These are phyloP conservation scores for Huntiella bhutanensis DNA, from an alignment of 2,329 filamentous ascomycete genomes.

Conservation along the genomic window DNA sequence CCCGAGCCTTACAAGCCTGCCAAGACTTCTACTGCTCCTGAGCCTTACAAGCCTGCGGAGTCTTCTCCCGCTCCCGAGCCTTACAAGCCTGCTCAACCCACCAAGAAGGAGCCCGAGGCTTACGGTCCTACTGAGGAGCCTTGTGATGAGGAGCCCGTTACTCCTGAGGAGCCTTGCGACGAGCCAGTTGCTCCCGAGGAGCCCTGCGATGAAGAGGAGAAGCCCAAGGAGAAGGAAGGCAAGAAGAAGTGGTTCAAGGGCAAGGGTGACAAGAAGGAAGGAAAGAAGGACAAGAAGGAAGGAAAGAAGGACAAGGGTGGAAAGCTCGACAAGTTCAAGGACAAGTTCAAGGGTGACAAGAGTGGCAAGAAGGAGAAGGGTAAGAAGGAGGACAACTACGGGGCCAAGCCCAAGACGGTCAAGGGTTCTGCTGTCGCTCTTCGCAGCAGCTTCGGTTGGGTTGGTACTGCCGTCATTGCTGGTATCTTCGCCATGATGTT, in stretches of 20 bases:
- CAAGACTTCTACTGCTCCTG: slow-evolving; percentile 1
- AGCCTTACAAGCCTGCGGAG: neutral
- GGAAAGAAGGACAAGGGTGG: slow-evolving; percentile 6
- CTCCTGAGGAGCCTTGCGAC: slow-evolving; percentile 7
- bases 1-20: slow-evolving; percentile 5
- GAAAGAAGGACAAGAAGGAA: slow-evolving; percentile 11
- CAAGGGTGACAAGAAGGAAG: slow-evolving; percentile 8
- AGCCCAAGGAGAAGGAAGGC: slow-evolving; percentile 10
- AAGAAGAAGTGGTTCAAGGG: slow-evolving; percentile 12
- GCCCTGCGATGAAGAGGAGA: slow-evolving; percentile 3
- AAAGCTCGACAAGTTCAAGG: slow-evolving; percentile 9
- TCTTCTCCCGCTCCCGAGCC: slow-evolving; percentile 6
- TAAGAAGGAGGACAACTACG: slow-evolving; percentile 7
- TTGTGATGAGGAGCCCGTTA: neutral
- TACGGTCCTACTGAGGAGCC: slow-evolving; percentile 1
- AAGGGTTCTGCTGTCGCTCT: slow-evolving; percentile 8
- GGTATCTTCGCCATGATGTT: slow-evolving; percentile 9
- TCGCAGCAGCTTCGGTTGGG: slow-evolving; percentile 7
- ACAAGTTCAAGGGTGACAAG: slow-evolving; percentile 10
- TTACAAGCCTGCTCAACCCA: neutral
- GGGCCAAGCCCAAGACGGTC: slow-evolving; percentile 8
- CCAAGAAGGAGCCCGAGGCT: neutral
- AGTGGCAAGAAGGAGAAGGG: slow-evolving; percentile 5
- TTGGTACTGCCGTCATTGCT: slow-evolving; percentile 8
- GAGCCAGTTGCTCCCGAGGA: neutral